Evolutionary conservation across 257 asterid species (phyloP).

Genomic region (Solanum infundibuliforme): DNA sequence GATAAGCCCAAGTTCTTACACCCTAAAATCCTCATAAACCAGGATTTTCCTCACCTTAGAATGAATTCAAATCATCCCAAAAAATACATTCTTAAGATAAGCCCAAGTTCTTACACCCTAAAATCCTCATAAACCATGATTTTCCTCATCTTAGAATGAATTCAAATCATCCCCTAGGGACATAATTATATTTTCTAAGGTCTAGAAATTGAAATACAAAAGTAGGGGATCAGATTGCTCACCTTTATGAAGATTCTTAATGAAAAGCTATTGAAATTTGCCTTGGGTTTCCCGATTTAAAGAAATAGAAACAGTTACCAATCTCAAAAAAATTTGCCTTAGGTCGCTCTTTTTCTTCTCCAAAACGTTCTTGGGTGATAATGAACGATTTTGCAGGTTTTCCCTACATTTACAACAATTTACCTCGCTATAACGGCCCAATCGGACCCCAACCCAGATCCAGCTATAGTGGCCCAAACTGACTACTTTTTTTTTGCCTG

Average conservation of each 20-base stretch:
- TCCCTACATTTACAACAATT: not conserved
- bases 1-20: not conserved
- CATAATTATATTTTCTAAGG: too few species aligned
- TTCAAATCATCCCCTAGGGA: too few species aligned
- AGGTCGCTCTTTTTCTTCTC: not conserved
- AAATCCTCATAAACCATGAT: too few species aligned
- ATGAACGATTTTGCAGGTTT: not conserved
- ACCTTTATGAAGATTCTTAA: not conserved
- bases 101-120: too few species aligned
- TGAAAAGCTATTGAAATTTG: not conserved
- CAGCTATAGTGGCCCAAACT: not conserved
- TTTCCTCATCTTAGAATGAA: too few species aligned
- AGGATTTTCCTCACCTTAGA: too few species aligned
- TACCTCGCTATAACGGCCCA: not conserved
- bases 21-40: too few species aligned
- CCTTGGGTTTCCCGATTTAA: not conserved
- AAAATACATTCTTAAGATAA: too few species aligned
- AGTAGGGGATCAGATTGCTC: not conserved
- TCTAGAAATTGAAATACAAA: not conserved
- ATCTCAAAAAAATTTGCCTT: not conserved
- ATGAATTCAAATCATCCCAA: too few species aligned
- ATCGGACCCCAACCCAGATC: not conserved
- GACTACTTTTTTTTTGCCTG: not conserved
- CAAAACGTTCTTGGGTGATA: not conserved
- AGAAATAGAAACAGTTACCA: too few species aligned